Percentiles rank a stretch among this genome's conserved stretches.
These are phyloP conservation scores for Arthrobotrys sinensis DNA, from an alignment of 2,329 filamentous ascomycete species.

Conservation along the genomic window DNA sequence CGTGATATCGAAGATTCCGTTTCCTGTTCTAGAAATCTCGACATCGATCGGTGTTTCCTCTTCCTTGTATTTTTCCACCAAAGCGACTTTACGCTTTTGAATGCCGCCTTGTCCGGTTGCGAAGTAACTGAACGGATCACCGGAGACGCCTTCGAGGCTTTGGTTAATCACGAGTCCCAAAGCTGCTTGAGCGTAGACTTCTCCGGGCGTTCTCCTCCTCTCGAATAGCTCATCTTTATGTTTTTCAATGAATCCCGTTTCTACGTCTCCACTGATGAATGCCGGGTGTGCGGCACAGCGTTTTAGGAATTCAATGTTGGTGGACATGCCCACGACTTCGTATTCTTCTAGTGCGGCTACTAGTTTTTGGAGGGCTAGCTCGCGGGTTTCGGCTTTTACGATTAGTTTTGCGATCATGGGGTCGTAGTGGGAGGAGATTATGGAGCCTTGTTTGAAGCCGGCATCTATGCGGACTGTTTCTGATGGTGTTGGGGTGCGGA, in stretches of 20 bases:
- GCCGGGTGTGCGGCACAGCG: constrained; percentile 83
- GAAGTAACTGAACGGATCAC: constrained; percentile 66
- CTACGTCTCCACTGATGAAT: constrained; percentile 89
- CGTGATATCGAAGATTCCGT: constrained; percentile 67
- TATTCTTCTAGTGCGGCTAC: constrained; percentile 86
- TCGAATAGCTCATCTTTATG: constrained; percentile 84
- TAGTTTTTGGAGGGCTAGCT: constrained; percentile 86
- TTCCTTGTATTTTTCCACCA: constrained; percentile 61
- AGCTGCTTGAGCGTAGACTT: constrained; percentile 89
- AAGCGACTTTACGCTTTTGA: constrained; percentile 63
- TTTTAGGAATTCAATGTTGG: constrained; percentile 98
- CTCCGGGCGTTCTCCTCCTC: constrained; percentile 74
- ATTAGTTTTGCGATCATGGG: constrained; percentile 99
- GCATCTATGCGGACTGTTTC: constrained; percentile 90
- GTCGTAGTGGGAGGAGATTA: constrained; percentile 94
- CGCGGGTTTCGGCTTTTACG: constrained; percentile 83
- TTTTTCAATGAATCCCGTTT: constrained; percentile 96
- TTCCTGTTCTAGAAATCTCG: constrained; percentile 64
- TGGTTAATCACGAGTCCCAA: constrained; percentile 74
- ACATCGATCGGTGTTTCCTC: constrained; percentile 49
- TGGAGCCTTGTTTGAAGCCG: constrained; percentile 91
- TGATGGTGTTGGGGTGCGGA: constrained; percentile 79
- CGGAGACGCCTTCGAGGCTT: constrained; percentile 41
- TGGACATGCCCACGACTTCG: constrained; percentile 91
- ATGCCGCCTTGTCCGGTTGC: constrained; percentile 64